Conservation (phyloP, 106 monocot genomes). For the Dendrobium officinale region DNA sequence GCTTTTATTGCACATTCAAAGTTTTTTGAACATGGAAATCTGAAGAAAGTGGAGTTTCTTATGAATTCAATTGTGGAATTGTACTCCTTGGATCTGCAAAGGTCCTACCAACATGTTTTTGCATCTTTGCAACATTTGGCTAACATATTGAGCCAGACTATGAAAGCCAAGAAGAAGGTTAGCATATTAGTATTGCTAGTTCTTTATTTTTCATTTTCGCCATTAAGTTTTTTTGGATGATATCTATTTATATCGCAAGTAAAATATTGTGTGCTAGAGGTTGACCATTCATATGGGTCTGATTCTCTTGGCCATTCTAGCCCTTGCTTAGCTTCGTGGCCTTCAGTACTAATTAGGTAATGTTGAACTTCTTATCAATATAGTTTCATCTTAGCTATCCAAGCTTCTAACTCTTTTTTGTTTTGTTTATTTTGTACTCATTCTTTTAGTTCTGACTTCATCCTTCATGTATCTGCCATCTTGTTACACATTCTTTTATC, state of each 20-base stretch:
- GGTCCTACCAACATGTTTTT: conserved; percentile 38
- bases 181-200: background rate
- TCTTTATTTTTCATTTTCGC: too few relatives aligned
- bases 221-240: background rate
- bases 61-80: conserved; percentile 48
- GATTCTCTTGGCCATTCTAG: background rate
- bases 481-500: background rate
- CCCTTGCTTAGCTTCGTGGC: background rate
- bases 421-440: background rate
- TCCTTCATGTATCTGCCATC: background rate
- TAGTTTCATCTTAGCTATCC: background rate
- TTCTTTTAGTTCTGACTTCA: background rate
- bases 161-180: conserved; percentile 72
- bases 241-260: background rate
- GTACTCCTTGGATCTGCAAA: conserved; percentile 58
- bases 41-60: conserved; percentile 54
- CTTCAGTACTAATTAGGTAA: background rate
- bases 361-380: background rate
- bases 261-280: background rate
- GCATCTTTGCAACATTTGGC: conserved; percentile 54
- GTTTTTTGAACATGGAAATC: conserved; percentile 49
- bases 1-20: conserved; percentile 55
- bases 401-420: background rate
- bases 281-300: background rate
- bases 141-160: conserved; percentile 32